Base-by-base conservation (phyloP, 2,329 filamentous ascomycete genomes). In the Periglandula ipomoeae region DNA sequence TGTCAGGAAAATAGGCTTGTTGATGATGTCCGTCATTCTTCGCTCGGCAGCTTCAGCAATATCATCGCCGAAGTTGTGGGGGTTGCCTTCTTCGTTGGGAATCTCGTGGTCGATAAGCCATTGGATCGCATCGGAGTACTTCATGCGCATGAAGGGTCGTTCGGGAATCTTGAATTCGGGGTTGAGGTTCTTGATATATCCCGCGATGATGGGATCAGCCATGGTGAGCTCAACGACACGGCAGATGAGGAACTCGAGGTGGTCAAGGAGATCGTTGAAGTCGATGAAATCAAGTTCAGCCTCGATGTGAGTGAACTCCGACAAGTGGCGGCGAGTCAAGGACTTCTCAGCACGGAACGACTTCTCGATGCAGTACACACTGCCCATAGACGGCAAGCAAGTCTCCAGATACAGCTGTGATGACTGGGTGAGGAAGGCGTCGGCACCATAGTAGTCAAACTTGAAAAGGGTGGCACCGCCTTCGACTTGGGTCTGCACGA, bases 271-370 rank as follows among this genome's bases (percentile, higher is more conserved):
- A 67, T 96, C 89, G 56, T 85, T 79, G 63, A 98, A 98, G 58
- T 79, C 81, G 72, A 98, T 95, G 65, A 93, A 97, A 73, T 97
- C 93, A 52, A 98, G 78, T 69, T 98, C 93, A 51, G 85, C 91
- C 71, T 98, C 93, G 57, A 98, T 80, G 72, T 98, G 93, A 1
- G 90, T 95, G 74, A 96, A 98, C 70, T 98, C 93, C 43, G 89
- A 87, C 60, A 98, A 72, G 66, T 98, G 93, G 61, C 93, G 87
- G 53, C 93, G 86, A 44, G 93, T 98, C 50, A 97, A 76, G 6
- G 85, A 91, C 72, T 96, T 96, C 70, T 98, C 93, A 13, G 93
- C 93, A 53, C 93, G 90, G 84, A 98, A 98, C 2, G 91, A 97
- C 68, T 95, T 95, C 69, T 95, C 90, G 61, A 98, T 91, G 65